A percentile compares a stretch with the other conserved stretches of the same genome.
Conservation (phyloP, 75 land plant genomes). For the Adiantum capillusveneris region DNA sequence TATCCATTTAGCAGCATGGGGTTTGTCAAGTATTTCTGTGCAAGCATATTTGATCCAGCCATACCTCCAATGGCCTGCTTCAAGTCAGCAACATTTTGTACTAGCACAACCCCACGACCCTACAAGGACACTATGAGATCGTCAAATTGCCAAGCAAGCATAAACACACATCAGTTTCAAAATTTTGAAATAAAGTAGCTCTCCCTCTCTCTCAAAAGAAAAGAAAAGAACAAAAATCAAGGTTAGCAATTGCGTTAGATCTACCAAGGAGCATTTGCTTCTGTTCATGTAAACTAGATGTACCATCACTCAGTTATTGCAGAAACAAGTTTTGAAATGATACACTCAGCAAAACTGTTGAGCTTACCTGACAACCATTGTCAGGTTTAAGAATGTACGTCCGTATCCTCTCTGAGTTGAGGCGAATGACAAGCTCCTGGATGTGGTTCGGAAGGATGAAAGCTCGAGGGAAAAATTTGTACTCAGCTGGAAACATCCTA, state of each 20-base stretch:
- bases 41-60: slow-evolving; percentile 23
- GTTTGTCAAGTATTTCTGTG: slow-evolving; percentile 29
- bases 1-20: slow-evolving; percentile 35
- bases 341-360: too few species aligned
- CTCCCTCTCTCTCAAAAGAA: too few species aligned
- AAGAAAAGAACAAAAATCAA: too few species aligned
- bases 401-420: slow-evolving; percentile 10
- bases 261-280: too few species aligned
- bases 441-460: slow-evolving; percentile 28
- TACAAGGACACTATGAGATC: slow-evolving; percentile 2
- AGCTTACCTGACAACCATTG: slow-evolving; percentile 30
- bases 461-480: slow-evolving; percentile 33
- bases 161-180: too few species aligned
- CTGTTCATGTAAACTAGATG: too few species aligned
- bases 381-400: slow-evolving; percentile 38
- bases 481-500: slow-evolving; percentile 30
- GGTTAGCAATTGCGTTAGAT: too few species aligned
- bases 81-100: slow-evolving; percentile 20
- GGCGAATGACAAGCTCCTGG: slow-evolving; percentile 9
- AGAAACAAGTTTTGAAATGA: too few species aligned
- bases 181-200: too few species aligned
- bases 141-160: too few species aligned
- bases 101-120: slow-evolving; percentile 30
- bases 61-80: slow-evolving; percentile 24
- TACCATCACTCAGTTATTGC: too few species aligned